phyloP scores from a whole-genome alignment of 805 yeast species.

The Monosporozyma aquatica region DNA sequence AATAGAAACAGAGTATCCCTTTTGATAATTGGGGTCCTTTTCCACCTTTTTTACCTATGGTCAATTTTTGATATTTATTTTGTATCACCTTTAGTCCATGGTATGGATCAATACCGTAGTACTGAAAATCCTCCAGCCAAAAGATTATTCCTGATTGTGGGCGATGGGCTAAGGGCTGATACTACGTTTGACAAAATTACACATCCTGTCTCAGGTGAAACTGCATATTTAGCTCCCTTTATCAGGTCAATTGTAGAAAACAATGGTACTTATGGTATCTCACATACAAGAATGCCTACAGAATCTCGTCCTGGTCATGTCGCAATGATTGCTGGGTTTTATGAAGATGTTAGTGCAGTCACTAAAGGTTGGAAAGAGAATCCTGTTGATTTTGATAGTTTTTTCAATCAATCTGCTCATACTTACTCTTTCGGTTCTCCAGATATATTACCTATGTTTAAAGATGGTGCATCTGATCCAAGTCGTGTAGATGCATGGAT shows the following conservation, averaged over 20 bases:
- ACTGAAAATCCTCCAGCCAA: slow-evolving; percentile 77
- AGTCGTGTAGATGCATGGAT: slow-evolving; percentile 78
- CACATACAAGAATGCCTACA: slow-evolving; percentile 98
- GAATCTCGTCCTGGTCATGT: slow-evolving; percentile 99
- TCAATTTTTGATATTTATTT: slow-evolving; percentile 96
- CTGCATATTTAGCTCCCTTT: slow-evolving; percentile 74
- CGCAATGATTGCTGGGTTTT: slow-evolving; percentile 97
- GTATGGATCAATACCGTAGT: slow-evolving; percentile 72
- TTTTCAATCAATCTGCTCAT: slow-evolving; percentile 84
- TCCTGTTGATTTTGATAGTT: slow-evolving; percentile 98
- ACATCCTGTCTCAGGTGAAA: slow-evolving; percentile 62
- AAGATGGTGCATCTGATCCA: slow-evolving; percentile 70
- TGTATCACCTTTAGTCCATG: slow-evolving; percentile 96
- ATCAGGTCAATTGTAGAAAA: slow-evolving; percentile 58
- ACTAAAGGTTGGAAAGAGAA: slow-evolving; percentile 99
- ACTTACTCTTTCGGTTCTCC: slow-evolving; percentile 96
- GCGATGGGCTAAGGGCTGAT: slow-evolving; percentile 95
- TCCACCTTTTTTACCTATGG: slow-evolving; percentile 88
- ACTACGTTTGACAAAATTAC: slow-evolving; percentile 71
- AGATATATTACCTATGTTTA: slow-evolving; percentile 95
- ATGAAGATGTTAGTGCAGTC: slow-evolving; percentile 97
- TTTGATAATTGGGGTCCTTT: slow-evolving; percentile 71
- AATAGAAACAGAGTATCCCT: slow-evolving; percentile 47
- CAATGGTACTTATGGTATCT: slow-evolving; percentile 86
- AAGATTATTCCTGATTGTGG: slow-evolving; percentile 81